phyloP scores from a whole-genome alignment of 495 filamentous ascomycete genomes.

The Penicillium simplicissimum region DNA sequence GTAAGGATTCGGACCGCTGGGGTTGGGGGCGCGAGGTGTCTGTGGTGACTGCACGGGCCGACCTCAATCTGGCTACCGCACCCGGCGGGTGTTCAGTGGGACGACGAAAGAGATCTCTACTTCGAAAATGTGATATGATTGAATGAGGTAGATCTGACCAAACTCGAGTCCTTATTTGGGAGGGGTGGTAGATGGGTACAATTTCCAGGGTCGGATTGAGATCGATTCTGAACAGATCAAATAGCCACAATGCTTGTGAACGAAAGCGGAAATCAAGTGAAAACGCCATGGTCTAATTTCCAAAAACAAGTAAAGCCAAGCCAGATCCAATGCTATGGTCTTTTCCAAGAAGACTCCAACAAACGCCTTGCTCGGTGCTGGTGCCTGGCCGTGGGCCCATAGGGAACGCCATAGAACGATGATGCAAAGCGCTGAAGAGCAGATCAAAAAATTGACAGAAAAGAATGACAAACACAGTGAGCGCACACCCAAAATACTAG shows the following conservation, averaged over 20 bases:
- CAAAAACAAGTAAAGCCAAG: background rate
- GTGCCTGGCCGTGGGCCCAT: background rate
- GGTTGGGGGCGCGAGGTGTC: background rate
- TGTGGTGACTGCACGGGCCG: constrained; percentile 11
- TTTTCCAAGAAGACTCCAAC: constrained; percentile 1
- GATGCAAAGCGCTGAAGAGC: constrained; percentile 45
- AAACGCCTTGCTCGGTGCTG: constrained; percentile 4
- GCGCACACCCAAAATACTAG: background rate
- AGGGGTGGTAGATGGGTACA: background rate
- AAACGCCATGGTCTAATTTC: background rate
- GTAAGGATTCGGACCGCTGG: constrained; percentile 2
- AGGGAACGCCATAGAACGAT: constrained; percentile 12
- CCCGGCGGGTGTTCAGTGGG: background rate
- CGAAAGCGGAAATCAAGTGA: background rate
- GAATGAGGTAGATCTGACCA: background rate
- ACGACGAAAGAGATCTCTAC: background rate
- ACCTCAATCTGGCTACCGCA: background rate
- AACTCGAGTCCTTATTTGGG: background rate
- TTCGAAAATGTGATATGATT: constrained; percentile 1
- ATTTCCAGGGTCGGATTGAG: background rate
- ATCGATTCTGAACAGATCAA: background rate
- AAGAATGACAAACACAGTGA: background rate
- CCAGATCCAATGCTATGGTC: constrained; percentile 4
- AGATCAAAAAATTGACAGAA: constrained; percentile 13
- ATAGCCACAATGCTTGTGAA: background rate